phyloP scores from a whole-genome alignment of 1,139 yeast genomes.

The Diutina pseudorugosa region DNA sequence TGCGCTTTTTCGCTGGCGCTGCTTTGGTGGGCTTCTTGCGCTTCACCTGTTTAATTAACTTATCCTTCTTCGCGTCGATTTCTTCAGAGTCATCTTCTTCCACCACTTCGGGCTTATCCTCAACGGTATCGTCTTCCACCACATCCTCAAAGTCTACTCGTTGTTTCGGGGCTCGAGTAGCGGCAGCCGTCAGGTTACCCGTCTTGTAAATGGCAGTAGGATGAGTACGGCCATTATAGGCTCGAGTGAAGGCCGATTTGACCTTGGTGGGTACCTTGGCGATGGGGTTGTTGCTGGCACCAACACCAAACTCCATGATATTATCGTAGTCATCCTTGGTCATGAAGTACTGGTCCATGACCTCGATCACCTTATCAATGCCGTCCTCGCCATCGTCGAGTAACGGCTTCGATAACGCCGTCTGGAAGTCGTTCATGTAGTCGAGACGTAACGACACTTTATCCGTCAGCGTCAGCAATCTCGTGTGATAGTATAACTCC shows the following conservation, averaged over 20 bases:
- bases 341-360: slow-evolving; percentile 74
- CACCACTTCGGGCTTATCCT: slow-evolving; percentile 21
- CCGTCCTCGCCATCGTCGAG: slow-evolving; percentile 44
- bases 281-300: slow-evolving; percentile 34
- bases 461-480: slow-evolving; percentile 69
- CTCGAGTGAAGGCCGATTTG: slow-evolving; percentile 78
- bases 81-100: slow-evolving; percentile 16
- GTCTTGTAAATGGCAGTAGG: slow-evolving; percentile 79
- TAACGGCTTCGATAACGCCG: slow-evolving; percentile 46
- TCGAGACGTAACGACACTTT: slow-evolving; percentile 65
- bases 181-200: slow-evolving; percentile 36
- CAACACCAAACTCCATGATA: slow-evolving; percentile 71
- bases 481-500: slow-evolving; percentile 80
- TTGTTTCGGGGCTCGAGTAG: slow-evolving; percentile 14
- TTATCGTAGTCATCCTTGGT: slow-evolving; percentile 90
- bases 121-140: slow-evolving; percentile 44
- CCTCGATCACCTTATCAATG: slow-evolving; percentile 46
- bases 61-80: slow-evolving; percentile 30
- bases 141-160: slow-evolving; percentile 49
- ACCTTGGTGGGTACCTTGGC: slow-evolving; percentile 61
- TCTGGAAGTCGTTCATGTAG: slow-evolving; percentile 56
- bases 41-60: slow-evolving; percentile 30
- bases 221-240: slow-evolving; percentile 63
- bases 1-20: background rate
- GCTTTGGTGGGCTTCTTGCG: slow-evolving; percentile 10